Conservation (phyloP, 2,329 filamentous ascomycete species). For the Elsinoe perseae region DNA sequence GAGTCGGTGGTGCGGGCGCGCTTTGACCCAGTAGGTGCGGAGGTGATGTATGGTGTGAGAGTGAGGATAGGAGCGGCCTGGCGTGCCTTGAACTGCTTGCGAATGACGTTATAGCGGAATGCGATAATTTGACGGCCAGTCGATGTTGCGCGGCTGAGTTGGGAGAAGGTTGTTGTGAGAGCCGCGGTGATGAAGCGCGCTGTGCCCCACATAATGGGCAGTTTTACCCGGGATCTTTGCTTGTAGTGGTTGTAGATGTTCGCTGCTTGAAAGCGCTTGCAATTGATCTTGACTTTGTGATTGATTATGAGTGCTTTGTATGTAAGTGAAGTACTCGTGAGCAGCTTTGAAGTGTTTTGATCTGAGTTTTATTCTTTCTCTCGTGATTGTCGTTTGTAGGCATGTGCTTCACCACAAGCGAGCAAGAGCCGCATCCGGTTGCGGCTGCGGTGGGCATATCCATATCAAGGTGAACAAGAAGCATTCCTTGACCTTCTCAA, state of each 20-base stretch:
- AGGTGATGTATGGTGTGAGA: background rate
- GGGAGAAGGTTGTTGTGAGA: background rate
- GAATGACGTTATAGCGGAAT: background rate
- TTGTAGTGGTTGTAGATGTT: background rate
- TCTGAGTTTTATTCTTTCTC: background rate
- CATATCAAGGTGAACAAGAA: background rate
- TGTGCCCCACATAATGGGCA: constrained; percentile 3
- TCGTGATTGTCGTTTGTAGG: constrained; percentile 1
- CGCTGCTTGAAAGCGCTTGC: background rate
- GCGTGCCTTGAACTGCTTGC: background rate
- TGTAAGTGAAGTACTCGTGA: background rate
- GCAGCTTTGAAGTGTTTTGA: background rate
- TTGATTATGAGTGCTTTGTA: background rate
- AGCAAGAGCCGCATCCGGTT: background rate
- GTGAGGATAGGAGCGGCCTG: background rate
- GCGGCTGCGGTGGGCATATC: background rate
- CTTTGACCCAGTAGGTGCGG: background rate
- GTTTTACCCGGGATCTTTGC: background rate
- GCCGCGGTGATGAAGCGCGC: background rate
- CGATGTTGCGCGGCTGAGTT: constrained; percentile 2
- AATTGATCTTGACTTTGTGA: background rate
- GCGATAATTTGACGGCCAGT: background rate
- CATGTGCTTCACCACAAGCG: background rate
- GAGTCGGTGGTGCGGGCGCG: background rate
- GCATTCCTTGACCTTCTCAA: background rate